These are phyloP conservation scores for Pyricularia sp. DNA, from an alignment of 2,329 filamentous ascomycete species.

Conservation along the genomic window DNA sequence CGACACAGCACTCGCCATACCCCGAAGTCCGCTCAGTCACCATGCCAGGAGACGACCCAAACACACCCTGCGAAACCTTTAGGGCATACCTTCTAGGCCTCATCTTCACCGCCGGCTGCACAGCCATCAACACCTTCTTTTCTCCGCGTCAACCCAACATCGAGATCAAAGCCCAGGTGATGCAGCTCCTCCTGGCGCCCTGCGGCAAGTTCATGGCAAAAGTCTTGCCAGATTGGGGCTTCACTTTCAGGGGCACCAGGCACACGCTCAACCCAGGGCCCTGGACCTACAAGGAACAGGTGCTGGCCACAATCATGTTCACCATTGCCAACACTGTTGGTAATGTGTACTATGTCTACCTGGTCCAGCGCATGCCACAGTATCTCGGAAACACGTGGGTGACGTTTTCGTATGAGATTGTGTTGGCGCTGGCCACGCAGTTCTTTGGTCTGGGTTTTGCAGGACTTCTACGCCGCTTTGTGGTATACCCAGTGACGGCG, in stretches of 20 bases:
- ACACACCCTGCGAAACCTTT: conserved; percentile 41
- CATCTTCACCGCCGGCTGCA: conserved; percentile 36
- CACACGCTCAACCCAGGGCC: conserved; percentile 30
- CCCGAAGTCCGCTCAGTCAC: conserved; percentile 47
- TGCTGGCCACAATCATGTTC: conserved; percentile 29
- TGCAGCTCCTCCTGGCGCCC: conserved; percentile 37
- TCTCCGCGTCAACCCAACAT: conserved; percentile 47
- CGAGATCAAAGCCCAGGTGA: conserved; percentile 39
- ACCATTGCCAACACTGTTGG: conserved; percentile 26
- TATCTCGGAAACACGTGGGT: conserved; percentile 31
- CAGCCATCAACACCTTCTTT: conserved; percentile 48
- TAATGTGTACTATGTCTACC: conserved; percentile 24
- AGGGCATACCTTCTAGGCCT: conserved; percentile 45
- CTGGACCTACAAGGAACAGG: conserved; percentile 32
- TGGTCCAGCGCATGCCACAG: conserved; percentile 23
- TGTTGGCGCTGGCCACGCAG: conserved; percentile 29
- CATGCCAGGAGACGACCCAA: conserved; percentile 43
- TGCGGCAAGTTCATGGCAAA: conserved; percentile 33
- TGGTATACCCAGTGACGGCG: conserved; percentile 27
- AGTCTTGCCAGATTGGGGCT: conserved; percentile 32
- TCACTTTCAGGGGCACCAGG: conserved; percentile 28
- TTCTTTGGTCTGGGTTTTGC: conserved; percentile 33
- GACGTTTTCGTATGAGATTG: conserved; percentile 29
- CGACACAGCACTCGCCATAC: conserved; percentile 41
- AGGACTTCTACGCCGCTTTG: conserved; percentile 27